Percentiles rank a stretch among this genome's conserved stretches.
These are phyloP conservation scores for Flueggea neowawraea DNA, from an alignment of 441 rosid species.

Conservation along the genomic window DNA sequence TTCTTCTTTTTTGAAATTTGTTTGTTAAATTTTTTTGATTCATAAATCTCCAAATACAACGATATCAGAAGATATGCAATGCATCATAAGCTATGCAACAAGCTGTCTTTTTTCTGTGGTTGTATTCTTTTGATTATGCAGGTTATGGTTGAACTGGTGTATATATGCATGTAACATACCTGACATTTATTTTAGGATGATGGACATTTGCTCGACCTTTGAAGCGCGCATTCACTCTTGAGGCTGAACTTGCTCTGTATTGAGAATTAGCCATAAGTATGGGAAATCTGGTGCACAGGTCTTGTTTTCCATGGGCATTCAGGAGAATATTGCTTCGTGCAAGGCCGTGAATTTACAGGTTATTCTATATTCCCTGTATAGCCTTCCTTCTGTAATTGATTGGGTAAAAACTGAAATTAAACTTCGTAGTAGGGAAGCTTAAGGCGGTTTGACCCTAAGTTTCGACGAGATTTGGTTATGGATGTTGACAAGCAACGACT, in stretches of 20 bases:
- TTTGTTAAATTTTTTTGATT: no score
- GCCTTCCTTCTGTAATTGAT: slow-evolving; percentile 14
- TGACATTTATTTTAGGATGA: no score
- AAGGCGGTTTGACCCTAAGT: slow-evolving; percentile 58
- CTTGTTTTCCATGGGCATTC: slow-evolving; percentile 87
- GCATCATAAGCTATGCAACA: no score
- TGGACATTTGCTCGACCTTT: slow-evolving; percentile 30
- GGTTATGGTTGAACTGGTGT: no score
- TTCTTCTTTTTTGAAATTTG: slow-evolving; percentile 5
- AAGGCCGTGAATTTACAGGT: slow-evolving; percentile 74
- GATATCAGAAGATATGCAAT: no score
- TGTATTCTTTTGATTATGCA: no score
- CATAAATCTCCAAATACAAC: no score
- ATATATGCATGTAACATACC: no score
- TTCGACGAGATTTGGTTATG: slow-evolving; percentile 50
- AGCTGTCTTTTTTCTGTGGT: no score
- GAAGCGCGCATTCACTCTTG: slow-evolving; percentile 87
- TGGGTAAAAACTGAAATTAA: slow-evolving; percentile 22
- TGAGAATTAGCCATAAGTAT: slow-evolving; percentile 91
- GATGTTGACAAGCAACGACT: slow-evolving; percentile 69
- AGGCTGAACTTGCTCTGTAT: slow-evolving; percentile 82
- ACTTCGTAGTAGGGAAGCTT: slow-evolving; percentile 59
- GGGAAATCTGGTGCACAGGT: slow-evolving; percentile 95
- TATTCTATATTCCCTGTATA: slow-evolving; percentile 12
- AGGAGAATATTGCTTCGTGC: slow-evolving; percentile 87